Percentiles rank a stretch among this genome's conserved stretches.
These are phyloP conservation scores for Haplosporangium gracile DNA, from an alignment of 192 early-diverging fungal species.

Conservation along the genomic window DNA sequence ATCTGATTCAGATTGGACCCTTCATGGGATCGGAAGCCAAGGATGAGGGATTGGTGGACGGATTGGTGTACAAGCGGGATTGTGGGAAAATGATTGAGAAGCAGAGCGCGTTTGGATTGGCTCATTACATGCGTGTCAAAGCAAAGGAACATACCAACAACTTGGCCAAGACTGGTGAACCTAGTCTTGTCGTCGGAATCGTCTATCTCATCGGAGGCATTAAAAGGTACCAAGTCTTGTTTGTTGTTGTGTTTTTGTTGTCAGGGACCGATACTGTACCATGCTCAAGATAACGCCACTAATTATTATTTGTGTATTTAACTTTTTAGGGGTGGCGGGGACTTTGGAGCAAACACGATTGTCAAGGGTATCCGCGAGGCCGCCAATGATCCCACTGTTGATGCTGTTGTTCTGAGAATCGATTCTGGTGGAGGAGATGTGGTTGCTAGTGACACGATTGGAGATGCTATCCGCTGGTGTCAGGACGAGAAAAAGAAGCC, in stretches of 20 bases:
- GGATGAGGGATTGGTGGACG: conserved; percentile 66
- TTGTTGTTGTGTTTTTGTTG: background rate
- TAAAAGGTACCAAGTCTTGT: conserved; percentile 42
- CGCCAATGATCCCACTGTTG: conserved; percentile 65
- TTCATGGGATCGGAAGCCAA: conserved; percentile 64
- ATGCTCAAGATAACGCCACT: background rate
- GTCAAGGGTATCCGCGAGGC: conserved; percentile 66
- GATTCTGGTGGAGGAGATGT: conserved; percentile 79
- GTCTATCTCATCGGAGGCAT: conserved; percentile 74
- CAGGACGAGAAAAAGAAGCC: conserved; percentile 70
- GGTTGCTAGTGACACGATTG: conserved; percentile 76
- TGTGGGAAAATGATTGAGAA: conserved; percentile 54
- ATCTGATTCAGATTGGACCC: conserved; percentile 69
- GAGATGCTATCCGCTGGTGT: conserved; percentile 68
- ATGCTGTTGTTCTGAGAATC: conserved; percentile 76
- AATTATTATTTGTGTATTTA: background rate
- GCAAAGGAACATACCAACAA: conserved; percentile 43
- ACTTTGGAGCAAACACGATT: conserved; percentile 61
- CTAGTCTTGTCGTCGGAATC: conserved; percentile 69
- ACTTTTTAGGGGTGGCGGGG: conserved; percentile 39
- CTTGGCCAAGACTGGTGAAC: conserved; percentile 34
- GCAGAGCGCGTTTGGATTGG: conserved; percentile 43
- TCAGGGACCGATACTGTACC: too few relatives aligned
- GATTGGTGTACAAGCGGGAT: conserved; percentile 63
- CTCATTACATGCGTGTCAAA: conserved; percentile 52